Percentiles rank a stretch among this genome's conserved stretches.
phyloP scores from a whole-genome alignment of 164 flowering plant genomes.

The Berberis thunbergii region DNA sequence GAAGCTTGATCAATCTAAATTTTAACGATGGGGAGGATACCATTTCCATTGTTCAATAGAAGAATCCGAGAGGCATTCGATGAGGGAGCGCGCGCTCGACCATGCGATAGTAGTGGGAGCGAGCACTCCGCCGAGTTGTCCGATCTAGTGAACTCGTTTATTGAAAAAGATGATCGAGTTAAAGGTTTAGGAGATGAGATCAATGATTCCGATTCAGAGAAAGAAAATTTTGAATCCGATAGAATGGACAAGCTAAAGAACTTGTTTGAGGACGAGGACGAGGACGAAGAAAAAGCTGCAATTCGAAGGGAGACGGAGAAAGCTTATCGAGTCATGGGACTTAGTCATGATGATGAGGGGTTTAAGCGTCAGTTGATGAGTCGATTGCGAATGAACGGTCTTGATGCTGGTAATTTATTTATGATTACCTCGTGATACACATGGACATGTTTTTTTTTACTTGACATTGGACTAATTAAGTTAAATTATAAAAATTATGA shows the following conservation, averaged over 20 bases:
- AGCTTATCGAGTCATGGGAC: slow-evolving; percentile 16
- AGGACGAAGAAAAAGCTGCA: slow-evolving; percentile 15
- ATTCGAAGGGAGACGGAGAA: slow-evolving; percentile 27
- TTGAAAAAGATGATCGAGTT: slow-evolving; percentile 26
- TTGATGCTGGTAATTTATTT: slow-evolving; percentile 50
- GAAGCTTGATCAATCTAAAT: no score
- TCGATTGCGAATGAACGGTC: slow-evolving; percentile 40
- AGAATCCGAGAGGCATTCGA: slow-evolving; percentile 45
- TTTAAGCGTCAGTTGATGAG: slow-evolving; percentile 46
- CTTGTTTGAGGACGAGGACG: slow-evolving; percentile 19
- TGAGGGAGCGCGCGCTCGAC: slow-evolving; percentile 25
- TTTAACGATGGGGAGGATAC: slow-evolving; percentile 8
- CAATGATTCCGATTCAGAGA: slow-evolving; percentile 1
- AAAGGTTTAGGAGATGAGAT: slow-evolving; percentile 3
- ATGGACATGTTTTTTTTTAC: background rate
- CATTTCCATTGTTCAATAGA: slow-evolving; percentile 33
- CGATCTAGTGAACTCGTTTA: slow-evolving; percentile 56
- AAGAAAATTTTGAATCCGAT: slow-evolving; percentile 5
- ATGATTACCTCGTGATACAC: background rate
- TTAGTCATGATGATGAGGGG: slow-evolving; percentile 13
- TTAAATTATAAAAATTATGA: background rate
- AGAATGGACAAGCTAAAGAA: background rate
- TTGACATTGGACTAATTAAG: background rate
- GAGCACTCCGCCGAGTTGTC: slow-evolving; percentile 51
- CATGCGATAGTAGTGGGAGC: slow-evolving; percentile 58